Conservation (phyloP, 108 stramenopile species). For the Craspedostauros australis region DNA sequence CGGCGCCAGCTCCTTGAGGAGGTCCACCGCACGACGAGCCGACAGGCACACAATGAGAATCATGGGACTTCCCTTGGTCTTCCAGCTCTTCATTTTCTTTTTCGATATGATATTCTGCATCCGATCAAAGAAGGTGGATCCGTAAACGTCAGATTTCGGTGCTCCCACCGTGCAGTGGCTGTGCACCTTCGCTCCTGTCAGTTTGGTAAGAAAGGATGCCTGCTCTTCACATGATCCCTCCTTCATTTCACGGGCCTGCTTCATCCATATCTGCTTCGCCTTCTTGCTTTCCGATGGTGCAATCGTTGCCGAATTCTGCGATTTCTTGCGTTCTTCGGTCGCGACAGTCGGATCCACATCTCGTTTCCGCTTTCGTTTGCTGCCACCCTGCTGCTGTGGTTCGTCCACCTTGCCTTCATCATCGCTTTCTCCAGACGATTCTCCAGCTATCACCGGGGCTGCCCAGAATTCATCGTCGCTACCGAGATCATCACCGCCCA, state of each 20-base stretch:
- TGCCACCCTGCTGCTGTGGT: not conserved
- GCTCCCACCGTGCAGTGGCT: not conserved
- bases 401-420: not conserved
- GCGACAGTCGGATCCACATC: not conserved
- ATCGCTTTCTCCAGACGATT: too few relatives aligned
- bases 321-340: not conserved
- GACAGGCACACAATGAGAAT: constrained; percentile 66
- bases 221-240: not conserved
- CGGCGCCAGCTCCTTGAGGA: constrained; percentile 60
- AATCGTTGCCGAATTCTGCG: too few relatives aligned
- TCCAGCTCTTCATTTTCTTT: constrained; percentile 70
- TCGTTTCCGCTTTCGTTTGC: not conserved
- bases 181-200: too few relatives aligned
- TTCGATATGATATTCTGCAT: constrained; percentile 21
- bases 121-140: constrained; percentile 13
- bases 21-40: constrained; percentile 66
- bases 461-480: constrained; percentile 74
- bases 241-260: not conserved
- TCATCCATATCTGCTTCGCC: not conserved
- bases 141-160: not conserved
- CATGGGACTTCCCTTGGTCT: constrained; percentile 45
- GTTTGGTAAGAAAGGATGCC: not conserved
- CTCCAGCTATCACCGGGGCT: constrained; percentile 24
- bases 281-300: too few relatives aligned
- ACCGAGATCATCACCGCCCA: constrained; percentile 83